Evolutionary conservation across 164 flowering plant species (phyloP), one percentile per base, ranked within the genome.

Genomic region (Piper longum): DNA sequence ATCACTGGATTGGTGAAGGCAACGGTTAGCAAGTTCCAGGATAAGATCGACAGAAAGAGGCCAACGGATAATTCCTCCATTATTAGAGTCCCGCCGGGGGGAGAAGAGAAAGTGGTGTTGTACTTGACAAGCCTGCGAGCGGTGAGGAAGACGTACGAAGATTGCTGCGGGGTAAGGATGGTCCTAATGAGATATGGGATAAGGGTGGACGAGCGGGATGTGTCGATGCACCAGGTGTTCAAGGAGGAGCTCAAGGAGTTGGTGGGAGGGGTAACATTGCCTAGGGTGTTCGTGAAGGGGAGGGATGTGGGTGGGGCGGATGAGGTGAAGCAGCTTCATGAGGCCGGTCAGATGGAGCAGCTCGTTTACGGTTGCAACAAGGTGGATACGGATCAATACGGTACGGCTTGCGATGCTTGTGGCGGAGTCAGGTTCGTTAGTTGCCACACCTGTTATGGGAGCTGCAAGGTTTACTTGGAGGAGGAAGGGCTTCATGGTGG

Each of bases 41-140:
- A 67, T 17, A 43, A 55, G 59, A 67, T 67, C 59, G 41, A 67
- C 16, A 67, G 61, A 56, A 44, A 41, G 56, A 52, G 52, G 48
- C 70, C 60, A 16, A 36, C 4, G 19, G 40, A 4, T 17, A 64
- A 57, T 59, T 5, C 52, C 11, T 26, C 8, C 12, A 12, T 13
- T 9, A 3, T 16, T n/a, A 77, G 71, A 64, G 66, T 45, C 42
- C 61, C 64, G 9, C 66, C 71, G 12, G 63, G 62, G 58, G 77
- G 73, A 2, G 78, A 78, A 54, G 85, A 86, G 11, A 86, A 73
- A 72, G 72, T 88, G 48, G 73, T 90, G 0, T 36, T 91, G 17
- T 95, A 95, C 72, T 84, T 82, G 67, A 95, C 99, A 1, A 95
- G 89, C 76, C 71, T 95, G 4, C 65, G 99, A 69, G 99, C 97